These are phyloP conservation scores for Cyberlindnera japonica DNA, from an alignment of 805 yeast genomes.

Conservation along the genomic window DNA sequence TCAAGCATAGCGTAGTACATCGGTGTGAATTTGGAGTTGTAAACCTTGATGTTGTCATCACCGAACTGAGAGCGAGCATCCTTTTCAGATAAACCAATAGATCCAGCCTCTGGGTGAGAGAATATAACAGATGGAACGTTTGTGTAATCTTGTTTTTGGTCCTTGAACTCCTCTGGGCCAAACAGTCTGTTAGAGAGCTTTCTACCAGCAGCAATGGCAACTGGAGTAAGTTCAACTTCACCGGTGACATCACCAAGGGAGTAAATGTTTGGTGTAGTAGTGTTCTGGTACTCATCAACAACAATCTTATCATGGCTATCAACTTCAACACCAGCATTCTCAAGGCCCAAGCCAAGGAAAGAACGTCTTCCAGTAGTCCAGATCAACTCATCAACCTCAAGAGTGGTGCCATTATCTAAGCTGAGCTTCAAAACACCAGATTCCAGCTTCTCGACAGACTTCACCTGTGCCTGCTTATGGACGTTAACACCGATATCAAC, in stretches of 20 bases:
- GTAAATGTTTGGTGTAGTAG: slow-evolving; percentile 65
- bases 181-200: slow-evolving; percentile 87
- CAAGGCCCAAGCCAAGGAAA: slow-evolving; percentile 68
- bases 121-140: slow-evolving; percentile 96
- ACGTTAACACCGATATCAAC: slow-evolving; percentile 76
- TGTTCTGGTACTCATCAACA: slow-evolving; percentile 86
- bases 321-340: slow-evolving; percentile 65
- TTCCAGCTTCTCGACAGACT: slow-evolving; percentile 43
- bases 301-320: slow-evolving; percentile 59
- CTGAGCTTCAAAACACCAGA: slow-evolving; percentile 48
- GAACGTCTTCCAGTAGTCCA: slow-evolving; percentile 96
- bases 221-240: slow-evolving; percentile 92
- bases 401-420: slow-evolving; percentile 35
- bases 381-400: slow-evolving; percentile 75
- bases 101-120: slow-evolving; percentile 96
- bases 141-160: slow-evolving; percentile 77
- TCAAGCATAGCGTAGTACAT: slow-evolving; percentile 89
- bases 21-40: slow-evolving; percentile 78
- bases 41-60: slow-evolving; percentile 71
- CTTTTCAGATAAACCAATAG: slow-evolving; percentile 81
- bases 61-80: slow-evolving; percentile 81
- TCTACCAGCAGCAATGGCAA: slow-evolving; percentile 98
- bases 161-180: slow-evolving; percentile 66
- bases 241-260: slow-evolving; percentile 96
- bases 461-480: slow-evolving; percentile 60